Base-by-base conservation (phyloP, 345 rosid genomes). In the Moricandia arvensis region DNA sequence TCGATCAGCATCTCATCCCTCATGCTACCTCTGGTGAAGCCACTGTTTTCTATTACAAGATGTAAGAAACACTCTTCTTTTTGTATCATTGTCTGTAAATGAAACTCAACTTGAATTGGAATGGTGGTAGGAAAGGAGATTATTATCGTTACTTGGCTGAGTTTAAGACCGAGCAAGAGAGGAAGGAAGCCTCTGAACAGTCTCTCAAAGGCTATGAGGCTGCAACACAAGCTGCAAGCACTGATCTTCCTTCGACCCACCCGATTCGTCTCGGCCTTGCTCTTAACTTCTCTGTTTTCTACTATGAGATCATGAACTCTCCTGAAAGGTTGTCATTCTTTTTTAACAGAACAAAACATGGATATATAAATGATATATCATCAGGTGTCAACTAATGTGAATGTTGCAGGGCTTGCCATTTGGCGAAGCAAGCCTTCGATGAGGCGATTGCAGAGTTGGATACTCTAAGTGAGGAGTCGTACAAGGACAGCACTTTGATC, bases 261-360 rank as follows among this genome's bases (percentile, higher is more conserved):
- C 99, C 99, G 13, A 92, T 95, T 73, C 97, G 99, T 33, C 97
- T 95, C 33, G 99, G 99, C 45, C 97, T 95, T 73, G 97, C 99
- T 8, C 99, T 95, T 57, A 95, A 95, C 88, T 95, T 92, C 85
- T 95, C 97, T 72, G 99, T 95, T 24, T 95, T 95, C 81, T 92
- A 95, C 82, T 92, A 95, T 63, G 99, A 95, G 88, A 95, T 95
- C 73, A 89, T 95, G 97, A 95, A 92, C 80, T 95, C 99, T 72
- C 99, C 97, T 12, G 98, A 94, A 81, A 91, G 97, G 98, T 86
- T 86, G 8, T 13, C 54, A 37, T 13, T 41, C 72, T 59, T 31
- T 67, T 43, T 43, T 47, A 7, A 13, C 4, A n/a, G n/a, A n/a
- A n/a, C n/a, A n/a, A n/a, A n/a, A n/a, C n/a, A n/a, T n/a, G n/a